Conservation (phyloP, 768 basidiomycete species). For the Hygrocybe coccinea region DNA sequence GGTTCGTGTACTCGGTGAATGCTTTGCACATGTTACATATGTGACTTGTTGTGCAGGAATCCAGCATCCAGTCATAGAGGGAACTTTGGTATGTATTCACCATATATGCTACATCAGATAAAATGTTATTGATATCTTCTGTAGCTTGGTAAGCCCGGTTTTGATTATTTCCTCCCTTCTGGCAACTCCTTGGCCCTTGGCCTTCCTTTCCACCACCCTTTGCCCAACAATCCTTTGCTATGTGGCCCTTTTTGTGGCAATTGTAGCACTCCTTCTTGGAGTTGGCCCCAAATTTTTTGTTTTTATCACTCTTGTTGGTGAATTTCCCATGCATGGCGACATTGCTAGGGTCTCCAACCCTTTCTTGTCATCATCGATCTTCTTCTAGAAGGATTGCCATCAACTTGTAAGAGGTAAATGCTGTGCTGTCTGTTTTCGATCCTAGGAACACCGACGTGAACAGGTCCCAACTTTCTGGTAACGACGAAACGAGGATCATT, state of each 20-base stretch:
- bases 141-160: not conserved
- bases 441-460: not conserved
- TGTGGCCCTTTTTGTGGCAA: constrained; percentile 26
- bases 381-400: not conserved
- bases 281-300: no score
- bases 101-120: not conserved
- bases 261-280: constrained; percentile 25
- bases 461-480: not conserved
- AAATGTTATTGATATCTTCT: not conserved
- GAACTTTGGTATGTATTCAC: not conserved
- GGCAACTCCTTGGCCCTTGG: constrained; percentile 11
- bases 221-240: constrained; percentile 22
- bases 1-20: not conserved
- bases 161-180: constrained; percentile 9
- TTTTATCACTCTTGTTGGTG: not conserved
- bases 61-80: not conserved
- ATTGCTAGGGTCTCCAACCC: not conserved
- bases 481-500: not conserved
- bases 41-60: not conserved
- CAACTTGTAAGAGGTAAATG: not conserved
- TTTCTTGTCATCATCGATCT: not conserved
- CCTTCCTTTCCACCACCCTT: constrained; percentile 19
- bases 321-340: not conserved
- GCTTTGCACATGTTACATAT: not conserved
- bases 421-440: not conserved